A percentile compares a stretch with the other conserved stretches of the same genome.
phyloP scores from a whole-genome alignment of 2,329 filamentous ascomycete species.

The Xylaria sp. region DNA sequence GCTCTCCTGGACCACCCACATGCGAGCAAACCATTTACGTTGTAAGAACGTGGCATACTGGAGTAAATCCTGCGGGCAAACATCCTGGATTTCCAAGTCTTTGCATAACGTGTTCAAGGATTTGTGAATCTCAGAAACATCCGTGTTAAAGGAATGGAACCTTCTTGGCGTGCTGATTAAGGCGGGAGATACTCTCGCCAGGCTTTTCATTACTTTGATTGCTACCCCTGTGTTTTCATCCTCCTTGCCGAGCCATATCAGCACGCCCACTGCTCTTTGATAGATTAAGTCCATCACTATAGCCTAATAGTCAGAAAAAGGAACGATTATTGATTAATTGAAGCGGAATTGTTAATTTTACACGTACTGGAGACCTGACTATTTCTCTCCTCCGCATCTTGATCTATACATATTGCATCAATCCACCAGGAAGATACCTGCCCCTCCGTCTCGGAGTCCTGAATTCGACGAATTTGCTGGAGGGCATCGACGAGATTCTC shows the following conservation, averaged over 20 bases:
- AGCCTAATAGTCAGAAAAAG: neutral
- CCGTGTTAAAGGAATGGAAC: conserved; percentile 15
- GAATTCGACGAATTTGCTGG: conserved; percentile 4
- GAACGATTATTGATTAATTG: too few relatives aligned
- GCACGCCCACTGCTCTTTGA: conserved; percentile 16
- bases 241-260: conserved; percentile 30
- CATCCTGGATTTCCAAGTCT: conserved; percentile 5
- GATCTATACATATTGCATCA: conserved; percentile 23
- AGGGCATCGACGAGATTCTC: conserved; percentile 25
- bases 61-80: conserved; percentile 6
- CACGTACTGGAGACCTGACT: conserved; percentile 9
- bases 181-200: conserved; percentile 9
- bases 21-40: conserved; percentile 32
- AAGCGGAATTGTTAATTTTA: too few relatives aligned
- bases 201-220: conserved; percentile 20
- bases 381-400: neutral
- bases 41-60: conserved; percentile 25
- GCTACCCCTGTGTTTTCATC: conserved; percentile 23
- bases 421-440: conserved; percentile 24
- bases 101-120: neutral
- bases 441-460: neutral
- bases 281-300: conserved; percentile 30
- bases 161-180: neutral
- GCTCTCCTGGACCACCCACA: conserved; percentile 31
- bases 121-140: conserved; percentile 8